Conservation (phyloP, 805 yeast genomes). For the Saturnispora sekii region DNA sequence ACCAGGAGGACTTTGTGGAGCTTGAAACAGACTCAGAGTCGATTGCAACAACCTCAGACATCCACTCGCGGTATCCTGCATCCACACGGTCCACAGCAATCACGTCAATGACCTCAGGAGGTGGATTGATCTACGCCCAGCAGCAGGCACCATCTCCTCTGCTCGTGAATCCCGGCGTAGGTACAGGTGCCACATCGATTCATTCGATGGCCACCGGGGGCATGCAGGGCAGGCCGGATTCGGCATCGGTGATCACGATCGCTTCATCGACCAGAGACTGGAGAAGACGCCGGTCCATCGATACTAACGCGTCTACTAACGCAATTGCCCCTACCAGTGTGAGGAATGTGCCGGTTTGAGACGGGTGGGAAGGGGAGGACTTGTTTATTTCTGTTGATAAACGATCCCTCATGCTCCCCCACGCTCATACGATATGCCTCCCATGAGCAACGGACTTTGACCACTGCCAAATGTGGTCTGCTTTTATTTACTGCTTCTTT, state of each 20-base stretch:
- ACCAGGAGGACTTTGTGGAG: background rate
- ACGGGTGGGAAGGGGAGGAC: too few relatives aligned
- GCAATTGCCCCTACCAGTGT: constrained; percentile 66
- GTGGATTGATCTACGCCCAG: background rate
- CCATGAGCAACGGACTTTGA: too few relatives aligned
- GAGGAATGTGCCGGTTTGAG: background rate
- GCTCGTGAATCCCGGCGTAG: constrained; percentile 3
- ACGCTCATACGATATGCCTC: too few relatives aligned
- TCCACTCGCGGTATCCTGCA: constrained; percentile 7
- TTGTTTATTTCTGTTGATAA: too few relatives aligned
- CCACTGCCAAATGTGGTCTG: too few relatives aligned
- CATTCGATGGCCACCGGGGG: constrained; percentile 1
- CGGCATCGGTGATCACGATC: constrained; percentile 27
- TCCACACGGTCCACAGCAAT: constrained; percentile 7
- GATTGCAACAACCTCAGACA: background rate
- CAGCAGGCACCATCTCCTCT: background rate
- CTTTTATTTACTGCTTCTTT: too few relatives aligned
- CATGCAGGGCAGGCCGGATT: constrained; percentile 13
- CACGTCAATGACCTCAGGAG: constrained; percentile 8
- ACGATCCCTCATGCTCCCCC: too few relatives aligned
- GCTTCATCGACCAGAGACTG: constrained; percentile 27
- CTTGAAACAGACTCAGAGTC: background rate
- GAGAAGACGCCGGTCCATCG: constrained; percentile 26
- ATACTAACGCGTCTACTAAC: constrained; percentile 51
- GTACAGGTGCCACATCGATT: background rate